A percentile compares a stretch with the other conserved stretches of the same genome.
These are phyloP conservation scores for Cladosporium sp. DNA, from an alignment of 2,329 filamentous ascomycete species.

Conservation along the genomic window DNA sequence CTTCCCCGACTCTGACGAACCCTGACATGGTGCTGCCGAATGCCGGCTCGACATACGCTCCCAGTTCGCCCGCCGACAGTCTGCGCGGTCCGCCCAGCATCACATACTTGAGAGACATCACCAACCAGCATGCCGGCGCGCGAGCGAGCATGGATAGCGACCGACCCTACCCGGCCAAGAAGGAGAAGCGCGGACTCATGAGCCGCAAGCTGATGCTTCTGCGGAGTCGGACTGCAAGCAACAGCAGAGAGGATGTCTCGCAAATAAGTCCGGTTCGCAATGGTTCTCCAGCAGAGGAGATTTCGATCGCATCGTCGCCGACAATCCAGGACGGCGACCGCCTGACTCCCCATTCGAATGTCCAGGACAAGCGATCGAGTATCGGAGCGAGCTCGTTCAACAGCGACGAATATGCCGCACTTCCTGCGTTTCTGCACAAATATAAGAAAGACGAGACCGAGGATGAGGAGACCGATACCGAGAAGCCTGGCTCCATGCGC, in stretches of 20 bases:
- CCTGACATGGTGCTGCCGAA: conserved; percentile 86
- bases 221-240: conserved; percentile 33
- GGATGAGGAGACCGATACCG: conserved; percentile 40
- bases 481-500: conserved; percentile 30
- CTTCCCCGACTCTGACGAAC: conserved; percentile 86
- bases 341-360: conserved; percentile 26
- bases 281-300: neutral
- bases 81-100: conserved; percentile 33
- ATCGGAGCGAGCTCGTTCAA: conserved; percentile 44
- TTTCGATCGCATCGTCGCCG: conserved; percentile 34
- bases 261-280: conserved; percentile 21
- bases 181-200: conserved; percentile 36
- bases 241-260: conserved; percentile 7
- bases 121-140: conserved; percentile 15
- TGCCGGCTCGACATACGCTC: conserved; percentile 47
- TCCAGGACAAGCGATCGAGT: conserved; percentile 31
- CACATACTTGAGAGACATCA: conserved; percentile 31
- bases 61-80: conserved; percentile 27
- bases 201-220: conserved; percentile 38
- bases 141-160: conserved; percentile 18
- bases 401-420: conserved; percentile 48
- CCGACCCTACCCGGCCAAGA: conserved; percentile 22
- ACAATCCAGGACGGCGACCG: conserved; percentile 36
- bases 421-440: conserved; percentile 38
- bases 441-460: conserved; percentile 29